Evolutionary conservation across 2,329 filamentous ascomycete species (phyloP), one percentile per base, ranked within the genome.

Genomic region (Aspergillus costaricaensis): DNA sequence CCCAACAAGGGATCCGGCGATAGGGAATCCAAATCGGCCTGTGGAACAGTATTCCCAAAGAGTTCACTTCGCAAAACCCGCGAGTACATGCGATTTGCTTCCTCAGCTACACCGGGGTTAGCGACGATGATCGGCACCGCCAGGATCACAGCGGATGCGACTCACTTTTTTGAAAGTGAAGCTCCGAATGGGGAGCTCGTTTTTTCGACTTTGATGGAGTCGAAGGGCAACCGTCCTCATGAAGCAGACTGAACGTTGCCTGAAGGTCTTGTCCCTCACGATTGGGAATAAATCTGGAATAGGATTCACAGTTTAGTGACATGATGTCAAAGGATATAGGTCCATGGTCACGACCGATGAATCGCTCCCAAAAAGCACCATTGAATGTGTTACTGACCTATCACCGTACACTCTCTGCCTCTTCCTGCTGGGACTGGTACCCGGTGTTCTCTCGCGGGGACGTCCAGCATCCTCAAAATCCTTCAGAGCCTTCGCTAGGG

Each of bases 51-150:
- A 67, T 86, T 87, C 70, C 96, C 94, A 74, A 99, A 99, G 61
- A 99, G 86, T 77, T 99, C 95, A 55, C 91, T 89, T 59, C 95
- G 89, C 58, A 99, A 82, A 6, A 99, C 81, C 19, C 88, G 90
- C 27, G 92, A 96, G 76, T 94, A 99, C 19, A 91, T 97, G 61
- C 91, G 86, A 70, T 99, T 97, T 51, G 95, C 95, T 83, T 98
- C 92, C 79, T 97, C 93, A 53, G 91, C 93, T 88, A 69, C 21
- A 60, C 5, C 25, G 44, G 17, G 58, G 32, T 66, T 49, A 70
- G 67, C 59, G 53, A 63, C n/a, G 43, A 25, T 27, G 19, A 44
- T 49, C 44, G 25, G 39, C 36, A 52, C 55, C 25, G 27, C 47
- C 19, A 17, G 30, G 10, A 21, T 57, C 17, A 30, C 52, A 73